Percentiles rank a stretch among this genome's conserved stretches.
Evolutionary conservation across 495 filamentous ascomycete genomes (phyloP).

Genomic region (Podospora fimiseda): DNA sequence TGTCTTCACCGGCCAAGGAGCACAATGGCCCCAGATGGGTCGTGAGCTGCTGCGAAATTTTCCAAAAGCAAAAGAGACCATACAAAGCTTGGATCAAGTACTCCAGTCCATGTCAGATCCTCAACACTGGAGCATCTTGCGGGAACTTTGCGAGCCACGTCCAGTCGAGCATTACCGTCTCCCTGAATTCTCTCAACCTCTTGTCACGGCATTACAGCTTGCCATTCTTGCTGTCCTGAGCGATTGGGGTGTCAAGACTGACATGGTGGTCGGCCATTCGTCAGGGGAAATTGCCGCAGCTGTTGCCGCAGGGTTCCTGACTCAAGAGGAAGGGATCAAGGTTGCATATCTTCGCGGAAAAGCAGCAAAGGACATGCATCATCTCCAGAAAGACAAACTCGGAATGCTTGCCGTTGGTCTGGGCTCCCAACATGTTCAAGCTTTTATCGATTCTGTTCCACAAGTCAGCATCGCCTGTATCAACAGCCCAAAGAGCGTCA

Average conservation of each 20-base stretch:
- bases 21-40: conserved; percentile 12
- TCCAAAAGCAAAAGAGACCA: background rate
- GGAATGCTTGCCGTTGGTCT: conserved; percentile 51
- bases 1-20: conserved; percentile 14
- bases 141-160: conserved; percentile 2
- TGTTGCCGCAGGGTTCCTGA: conserved; percentile 35
- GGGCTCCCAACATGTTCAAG: conserved; percentile 14
- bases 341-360: conserved; percentile 1
- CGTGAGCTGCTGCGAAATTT: background rate
- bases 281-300: conserved; percentile 54
- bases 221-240: conserved; percentile 29
- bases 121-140: background rate
- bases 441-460: conserved; percentile 4
- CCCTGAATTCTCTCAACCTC: conserved; percentile 15
- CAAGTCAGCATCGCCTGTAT: conserved; percentile 37
- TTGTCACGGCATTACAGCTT: conserved; percentile 21
- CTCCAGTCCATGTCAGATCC: background rate
- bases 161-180: background rate
- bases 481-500: conserved; percentile 37
- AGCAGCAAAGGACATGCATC: conserved; percentile 8
- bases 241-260: conserved; percentile 33
- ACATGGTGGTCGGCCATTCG: conserved; percentile 52
- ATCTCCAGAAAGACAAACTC: conserved; percentile 17
- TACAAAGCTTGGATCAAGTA: background rate
- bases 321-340: conserved; percentile 9